Conservation (phyloP, 176 grass and related monocot species). For the Avena insularis region DNA sequence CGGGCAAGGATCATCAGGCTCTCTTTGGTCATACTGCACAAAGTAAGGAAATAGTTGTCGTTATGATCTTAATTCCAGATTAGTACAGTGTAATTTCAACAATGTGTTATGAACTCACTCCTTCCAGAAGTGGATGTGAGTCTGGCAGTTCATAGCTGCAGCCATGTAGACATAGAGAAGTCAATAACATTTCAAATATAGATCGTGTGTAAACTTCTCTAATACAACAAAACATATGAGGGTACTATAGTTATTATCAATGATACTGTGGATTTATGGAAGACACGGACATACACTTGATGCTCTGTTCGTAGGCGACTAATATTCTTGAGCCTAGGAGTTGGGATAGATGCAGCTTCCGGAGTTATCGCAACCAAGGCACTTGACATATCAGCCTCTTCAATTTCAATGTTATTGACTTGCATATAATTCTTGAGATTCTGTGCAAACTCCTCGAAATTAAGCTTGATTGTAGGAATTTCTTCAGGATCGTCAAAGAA, state of each 20-base stretch:
- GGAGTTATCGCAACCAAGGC: slow-evolving; percentile 73
- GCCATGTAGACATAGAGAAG: slow-evolving; percentile 35
- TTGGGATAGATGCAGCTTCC: slow-evolving; percentile 72
- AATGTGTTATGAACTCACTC: slow-evolving; percentile 53
- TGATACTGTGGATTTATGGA: background rate
- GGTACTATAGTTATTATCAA: slow-evolving; percentile 4
- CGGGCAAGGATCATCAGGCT: slow-evolving; percentile 75
- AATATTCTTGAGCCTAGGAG: slow-evolving; percentile 78
- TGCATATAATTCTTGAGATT: slow-evolving; percentile 82
- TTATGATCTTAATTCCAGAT: slow-evolving; percentile 16
- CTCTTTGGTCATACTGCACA: slow-evolving; percentile 68
- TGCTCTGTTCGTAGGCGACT: slow-evolving; percentile 89
- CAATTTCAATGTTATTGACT: slow-evolving; percentile 74
- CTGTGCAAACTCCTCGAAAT: slow-evolving; percentile 73
- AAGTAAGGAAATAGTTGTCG: slow-evolving; percentile 36
- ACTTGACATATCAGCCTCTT: slow-evolving; percentile 81
- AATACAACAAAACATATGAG: background rate
- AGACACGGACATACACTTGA: slow-evolving; percentile 72
- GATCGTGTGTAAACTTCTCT: background rate
- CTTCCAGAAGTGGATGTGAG: slow-evolving; percentile 68
- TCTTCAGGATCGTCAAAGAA: slow-evolving; percentile 82
- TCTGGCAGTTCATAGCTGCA: slow-evolving; percentile 86
- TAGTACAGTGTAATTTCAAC: background rate
- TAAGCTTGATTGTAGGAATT: slow-evolving; percentile 83
- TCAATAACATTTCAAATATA: slow-evolving; percentile 22